Evolutionary conservation across 306 rosid species (phyloP).

Genomic region (Vigna reflexopilosa): DNA sequence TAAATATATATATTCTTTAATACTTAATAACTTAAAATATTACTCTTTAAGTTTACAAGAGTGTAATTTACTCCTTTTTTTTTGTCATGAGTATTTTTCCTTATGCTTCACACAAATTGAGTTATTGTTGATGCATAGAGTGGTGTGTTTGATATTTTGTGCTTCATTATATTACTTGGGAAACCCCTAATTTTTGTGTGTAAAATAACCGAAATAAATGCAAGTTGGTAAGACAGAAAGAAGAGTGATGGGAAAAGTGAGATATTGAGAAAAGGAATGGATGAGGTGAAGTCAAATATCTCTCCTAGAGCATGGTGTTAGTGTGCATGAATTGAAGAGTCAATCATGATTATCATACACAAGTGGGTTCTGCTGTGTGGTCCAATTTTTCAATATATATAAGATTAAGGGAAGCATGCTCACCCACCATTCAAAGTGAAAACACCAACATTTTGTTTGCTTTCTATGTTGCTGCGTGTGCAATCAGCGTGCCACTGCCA

Average conservation of each 20-base stretch:
- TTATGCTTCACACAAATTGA: slow-evolving; percentile 3
- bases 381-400: slow-evolving; percentile 3
- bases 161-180: neutral
- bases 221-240: slow-evolving; percentile 15
- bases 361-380: slow-evolving; percentile 20
- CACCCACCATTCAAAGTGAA: slow-evolving; percentile 6
- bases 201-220: neutral
- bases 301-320: slow-evolving; percentile 1
- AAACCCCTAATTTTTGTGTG: neutral
- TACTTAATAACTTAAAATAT: too few species aligned
- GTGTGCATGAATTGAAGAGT: neutral
- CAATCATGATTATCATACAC: neutral
- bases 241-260: neutral
- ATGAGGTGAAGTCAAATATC: slow-evolving; percentile 33
- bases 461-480: slow-evolving; percentile 46
- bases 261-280: slow-evolving; percentile 33
- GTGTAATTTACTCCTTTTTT: too few species aligned
- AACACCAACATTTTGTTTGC: neutral
- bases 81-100: neutral
- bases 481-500: slow-evolving; percentile 13
- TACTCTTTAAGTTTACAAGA: too few species aligned
- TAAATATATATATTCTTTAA: too few species aligned
- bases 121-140: slow-evolving; percentile 32
- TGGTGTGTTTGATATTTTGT: neutral
- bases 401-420: neutral